Evolutionary conservation across 371 early-diverging fungal species (phyloP).

Genomic region (Mucor lusitanicus): DNA sequence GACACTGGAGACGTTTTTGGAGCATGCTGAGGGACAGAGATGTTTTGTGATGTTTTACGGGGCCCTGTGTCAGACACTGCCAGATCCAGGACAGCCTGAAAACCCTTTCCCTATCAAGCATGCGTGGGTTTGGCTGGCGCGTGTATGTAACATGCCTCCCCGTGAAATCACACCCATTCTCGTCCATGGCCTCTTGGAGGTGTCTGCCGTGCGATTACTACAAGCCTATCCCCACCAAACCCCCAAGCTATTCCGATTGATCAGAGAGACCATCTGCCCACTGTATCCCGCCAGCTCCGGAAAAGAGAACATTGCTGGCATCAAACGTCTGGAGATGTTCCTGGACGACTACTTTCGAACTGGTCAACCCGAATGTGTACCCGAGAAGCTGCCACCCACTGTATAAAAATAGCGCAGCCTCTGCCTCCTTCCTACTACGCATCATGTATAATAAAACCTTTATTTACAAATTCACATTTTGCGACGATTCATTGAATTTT

Average conservation of each 20-base stretch:
- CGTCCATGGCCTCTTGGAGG: conserved; percentile 64
- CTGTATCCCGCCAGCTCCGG: neutral
- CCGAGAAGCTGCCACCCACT: neutral
- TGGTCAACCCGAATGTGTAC: conserved; percentile 6
- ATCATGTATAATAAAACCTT: neutral
- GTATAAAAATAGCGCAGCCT: neutral
- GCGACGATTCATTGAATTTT: neutral
- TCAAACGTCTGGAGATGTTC: conserved; percentile 15
- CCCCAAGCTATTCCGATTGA: conserved; percentile 32
- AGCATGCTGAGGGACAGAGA: conserved; percentile 72
- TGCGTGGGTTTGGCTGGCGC: conserved; percentile 83
- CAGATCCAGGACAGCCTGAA: conserved; percentile 41
- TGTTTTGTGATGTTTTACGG: conserved; percentile 77
- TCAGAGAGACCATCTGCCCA: conserved; percentile 18
- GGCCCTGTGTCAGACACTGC: conserved; percentile 72
- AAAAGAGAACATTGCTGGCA: conserved; percentile 6
- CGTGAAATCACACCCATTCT: conserved; percentile 71
- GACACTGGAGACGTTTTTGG: conserved; percentile 40
- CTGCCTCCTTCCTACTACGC: neutral
- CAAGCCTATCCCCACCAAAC: conserved; percentile 38
- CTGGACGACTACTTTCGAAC: conserved; percentile 15
- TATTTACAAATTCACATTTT: neutral
- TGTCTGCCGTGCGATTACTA: conserved; percentile 37
- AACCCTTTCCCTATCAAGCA: conserved; percentile 63
- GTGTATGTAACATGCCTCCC: conserved; percentile 76